Conservation (phyloP, 495 filamentous ascomycete species). For the Filosporella fistucella region DNA sequence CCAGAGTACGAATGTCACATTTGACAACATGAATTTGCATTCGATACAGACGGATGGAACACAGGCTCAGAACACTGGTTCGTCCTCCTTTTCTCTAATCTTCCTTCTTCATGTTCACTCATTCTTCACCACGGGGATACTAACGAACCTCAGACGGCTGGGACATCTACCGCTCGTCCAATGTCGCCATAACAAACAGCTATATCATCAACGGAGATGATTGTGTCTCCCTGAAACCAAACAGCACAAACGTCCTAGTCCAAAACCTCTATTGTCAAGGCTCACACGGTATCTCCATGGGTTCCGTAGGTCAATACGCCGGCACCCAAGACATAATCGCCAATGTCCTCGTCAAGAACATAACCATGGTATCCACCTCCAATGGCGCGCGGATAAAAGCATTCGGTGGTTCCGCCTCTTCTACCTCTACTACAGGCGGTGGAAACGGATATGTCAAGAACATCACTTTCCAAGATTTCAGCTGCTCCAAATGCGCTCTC, state of each 20-base stretch:
- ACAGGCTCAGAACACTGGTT: conserved; percentile 7
- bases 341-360: conserved; percentile 50
- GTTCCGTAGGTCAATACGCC: conserved; percentile 52
- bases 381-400: conserved; percentile 53
- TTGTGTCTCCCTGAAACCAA: conserved; percentile 57
- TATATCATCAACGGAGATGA: conserved; percentile 54
- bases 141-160: conserved; percentile 1
- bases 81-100: neutral
- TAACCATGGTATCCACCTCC: conserved; percentile 50
- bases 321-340: conserved; percentile 47
- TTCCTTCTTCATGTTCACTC: no score
- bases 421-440: conserved; percentile 24
- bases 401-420: conserved; percentile 32
- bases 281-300: conserved; percentile 55
- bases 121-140: no score
- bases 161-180: conserved; percentile 2
- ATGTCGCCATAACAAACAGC: conserved; percentile 41
- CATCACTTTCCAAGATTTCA: conserved; percentile 41
- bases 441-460: conserved; percentile 56
- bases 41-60: neutral
- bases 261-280: conserved; percentile 57
- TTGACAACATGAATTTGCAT: conserved; percentile 5
- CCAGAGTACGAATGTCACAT: neutral
- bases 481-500: neutral
- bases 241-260: conserved; percentile 51